Evolutionary conservation across 2,329 filamentous ascomycete genomes (phyloP).

Genomic region (Xylaria sp.): DNA sequence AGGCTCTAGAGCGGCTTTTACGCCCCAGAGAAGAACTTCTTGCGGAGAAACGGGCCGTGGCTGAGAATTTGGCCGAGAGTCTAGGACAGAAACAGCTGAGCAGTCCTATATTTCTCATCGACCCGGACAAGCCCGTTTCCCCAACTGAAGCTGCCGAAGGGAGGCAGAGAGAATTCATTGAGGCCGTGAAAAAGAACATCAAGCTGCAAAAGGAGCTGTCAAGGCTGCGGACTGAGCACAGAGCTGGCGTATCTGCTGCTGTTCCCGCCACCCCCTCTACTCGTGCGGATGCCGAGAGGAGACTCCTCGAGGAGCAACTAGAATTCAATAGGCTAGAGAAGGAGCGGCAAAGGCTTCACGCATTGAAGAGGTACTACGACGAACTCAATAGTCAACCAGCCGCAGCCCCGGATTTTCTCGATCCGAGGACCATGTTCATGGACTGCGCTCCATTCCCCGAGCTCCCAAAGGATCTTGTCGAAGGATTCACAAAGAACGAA

Average conservation of each 20-base stretch:
- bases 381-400: conserved; percentile 63
- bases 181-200: conserved; percentile 63
- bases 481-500: conserved; percentile 59
- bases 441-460: conserved; percentile 58
- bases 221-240: conserved; percentile 49
- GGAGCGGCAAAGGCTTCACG: conserved; percentile 62
- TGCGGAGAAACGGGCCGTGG: conserved; percentile 66
- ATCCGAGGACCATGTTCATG: conserved; percentile 60
- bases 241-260: conserved; percentile 37
- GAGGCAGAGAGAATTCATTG: conserved; percentile 65
- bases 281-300: conserved; percentile 42
- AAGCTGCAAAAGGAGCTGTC: conserved; percentile 63
- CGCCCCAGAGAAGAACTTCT: conserved; percentile 67
- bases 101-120: conserved; percentile 62
- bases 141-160: conserved; percentile 57
- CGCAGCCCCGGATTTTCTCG: conserved; percentile 61
- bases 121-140: conserved; percentile 52
- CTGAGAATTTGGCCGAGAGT: conserved; percentile 63
- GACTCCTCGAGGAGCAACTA: conserved; percentile 62
- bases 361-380: conserved; percentile 64
- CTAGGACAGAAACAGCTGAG: conserved; percentile 56
- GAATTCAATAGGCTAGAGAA: conserved; percentile 62
- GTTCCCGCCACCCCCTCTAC: conserved; percentile 36
- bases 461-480: conserved; percentile 64
- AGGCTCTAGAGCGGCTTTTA: conserved; percentile 63